A percentile compares a stretch with the other conserved stretches of the same genome.
These are phyloP conservation scores for Acanthamoeba lenticulata DNA, from an alignment of 208 protist genomes.

Conservation along the genomic window DNA sequence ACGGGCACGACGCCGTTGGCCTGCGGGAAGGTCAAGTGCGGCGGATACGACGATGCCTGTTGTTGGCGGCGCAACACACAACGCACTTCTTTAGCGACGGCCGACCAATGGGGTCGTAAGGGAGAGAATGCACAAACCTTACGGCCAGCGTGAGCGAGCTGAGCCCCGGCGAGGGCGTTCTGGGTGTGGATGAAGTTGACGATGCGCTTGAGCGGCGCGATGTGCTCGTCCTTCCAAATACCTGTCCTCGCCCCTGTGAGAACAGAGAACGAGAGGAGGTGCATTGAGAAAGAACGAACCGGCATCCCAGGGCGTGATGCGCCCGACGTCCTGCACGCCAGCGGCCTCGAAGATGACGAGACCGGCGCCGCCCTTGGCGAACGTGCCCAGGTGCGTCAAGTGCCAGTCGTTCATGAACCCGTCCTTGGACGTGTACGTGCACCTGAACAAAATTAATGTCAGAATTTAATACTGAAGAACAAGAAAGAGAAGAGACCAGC, in stretches of 20 bases:
- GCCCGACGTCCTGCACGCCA: slow-evolving; percentile 66
- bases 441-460: slow-evolving; percentile 58
- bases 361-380: slow-evolving; percentile 69
- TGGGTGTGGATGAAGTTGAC: slow-evolving; percentile 70
- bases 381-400: slow-evolving; percentile 69
- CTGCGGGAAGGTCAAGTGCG: not conserved
- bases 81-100: too few relatives aligned
- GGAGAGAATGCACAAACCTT: not conserved
- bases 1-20: slow-evolving; percentile 34
- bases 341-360: slow-evolving; percentile 77
- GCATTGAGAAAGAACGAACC: slow-evolving; percentile 3
- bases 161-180: slow-evolving; percentile 10
- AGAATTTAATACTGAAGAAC: not conserved
- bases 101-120: too few relatives aligned
- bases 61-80: too few relatives aligned
- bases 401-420: slow-evolving; percentile 77
- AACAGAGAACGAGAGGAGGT: not conserved
- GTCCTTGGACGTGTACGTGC: slow-evolving; percentile 72
- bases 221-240: slow-evolving; percentile 73
- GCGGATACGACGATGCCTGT: not conserved
- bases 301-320: slow-evolving; percentile 73
- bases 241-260: not conserved
- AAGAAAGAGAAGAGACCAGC: too few relatives aligned
- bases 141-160: slow-evolving; percentile 70
- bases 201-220: slow-evolving; percentile 73